phyloP scores from a whole-genome alignment of 331 rosid species.

The Rosa hybrid region DNA sequence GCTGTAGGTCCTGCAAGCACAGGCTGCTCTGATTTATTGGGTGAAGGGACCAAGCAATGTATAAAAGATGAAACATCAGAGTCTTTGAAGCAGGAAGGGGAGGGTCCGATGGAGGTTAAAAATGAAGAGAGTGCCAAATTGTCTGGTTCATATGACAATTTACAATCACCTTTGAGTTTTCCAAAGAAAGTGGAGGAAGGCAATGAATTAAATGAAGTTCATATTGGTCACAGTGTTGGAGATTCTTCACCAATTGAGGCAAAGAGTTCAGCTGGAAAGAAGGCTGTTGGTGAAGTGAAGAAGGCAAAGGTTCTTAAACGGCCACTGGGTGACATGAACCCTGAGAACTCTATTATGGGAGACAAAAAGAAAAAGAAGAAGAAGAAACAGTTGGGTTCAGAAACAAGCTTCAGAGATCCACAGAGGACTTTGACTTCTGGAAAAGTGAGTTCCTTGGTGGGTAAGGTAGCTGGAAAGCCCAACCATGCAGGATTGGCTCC shows the following conservation, averaged over 20 bases:
- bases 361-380: constrained; percentile 66
- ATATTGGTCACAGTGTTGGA: constrained; percentile 21
- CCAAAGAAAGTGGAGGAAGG: constrained; percentile 35
- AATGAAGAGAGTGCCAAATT: constrained; percentile 28
- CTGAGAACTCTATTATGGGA: constrained; percentile 37
- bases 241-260: constrained; percentile 37
- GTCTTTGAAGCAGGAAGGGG: constrained; percentile 40
- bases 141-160: constrained; percentile 25
- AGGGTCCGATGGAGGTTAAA: constrained; percentile 27
- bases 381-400: constrained; percentile 49
- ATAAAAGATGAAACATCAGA: constrained; percentile 36
- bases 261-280: constrained; percentile 39
- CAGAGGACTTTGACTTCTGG: constrained; percentile 43
- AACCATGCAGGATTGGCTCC: constrained; percentile 39
- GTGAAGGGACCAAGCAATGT: constrained; percentile 34
- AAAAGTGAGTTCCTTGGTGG: constrained; percentile 34
- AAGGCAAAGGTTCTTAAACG: constrained; percentile 63
- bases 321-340: constrained; percentile 44
- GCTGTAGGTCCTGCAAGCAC: constrained; percentile 25
- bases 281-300: constrained; percentile 42
- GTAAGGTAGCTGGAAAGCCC: constrained; percentile 41
- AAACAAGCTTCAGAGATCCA: constrained; percentile 37
- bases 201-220: constrained; percentile 33
- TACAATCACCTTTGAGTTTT: constrained; percentile 31
- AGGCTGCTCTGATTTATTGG: constrained; percentile 36